Evolutionary conservation across 2,329 filamentous ascomycete species (phyloP).

Genomic region (Exophiala sideris): DNA sequence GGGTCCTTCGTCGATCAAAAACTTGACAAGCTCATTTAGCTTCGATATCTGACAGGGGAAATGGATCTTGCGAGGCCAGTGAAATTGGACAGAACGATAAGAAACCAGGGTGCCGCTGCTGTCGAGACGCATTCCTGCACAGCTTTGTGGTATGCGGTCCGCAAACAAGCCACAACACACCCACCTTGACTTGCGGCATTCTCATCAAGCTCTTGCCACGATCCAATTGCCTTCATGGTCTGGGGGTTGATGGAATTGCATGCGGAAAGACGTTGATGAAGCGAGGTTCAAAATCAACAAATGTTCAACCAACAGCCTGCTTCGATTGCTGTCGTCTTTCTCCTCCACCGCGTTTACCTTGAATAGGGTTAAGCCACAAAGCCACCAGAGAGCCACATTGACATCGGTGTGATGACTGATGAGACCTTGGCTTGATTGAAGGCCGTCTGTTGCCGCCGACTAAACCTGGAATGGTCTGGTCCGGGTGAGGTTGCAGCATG

Average conservation of each 20-base stretch:
- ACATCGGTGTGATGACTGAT: neutral
- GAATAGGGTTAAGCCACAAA: neutral
- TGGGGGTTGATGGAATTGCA: no score
- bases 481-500: neutral
- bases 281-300: no score
- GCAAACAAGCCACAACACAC: no score
- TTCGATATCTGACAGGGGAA: conserved; percentile 7
- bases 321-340: neutral
- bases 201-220: no score
- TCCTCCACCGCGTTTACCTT: neutral
- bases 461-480: neutral
- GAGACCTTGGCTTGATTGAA: neutral
- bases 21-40: conserved; percentile 14
- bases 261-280: no score
- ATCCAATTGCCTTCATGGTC: no score
- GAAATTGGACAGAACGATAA: conserved; percentile 6
- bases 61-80: conserved; percentile 5
- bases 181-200: no score
- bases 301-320: no score
- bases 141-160: no score
- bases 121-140: neutral
- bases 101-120: neutral
- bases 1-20: conserved; percentile 19
- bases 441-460: neutral
- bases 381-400: neutral